phyloP scores from a whole-genome alignment of 169 alveolate species.

The Plasmodium coatneyi region DNA sequence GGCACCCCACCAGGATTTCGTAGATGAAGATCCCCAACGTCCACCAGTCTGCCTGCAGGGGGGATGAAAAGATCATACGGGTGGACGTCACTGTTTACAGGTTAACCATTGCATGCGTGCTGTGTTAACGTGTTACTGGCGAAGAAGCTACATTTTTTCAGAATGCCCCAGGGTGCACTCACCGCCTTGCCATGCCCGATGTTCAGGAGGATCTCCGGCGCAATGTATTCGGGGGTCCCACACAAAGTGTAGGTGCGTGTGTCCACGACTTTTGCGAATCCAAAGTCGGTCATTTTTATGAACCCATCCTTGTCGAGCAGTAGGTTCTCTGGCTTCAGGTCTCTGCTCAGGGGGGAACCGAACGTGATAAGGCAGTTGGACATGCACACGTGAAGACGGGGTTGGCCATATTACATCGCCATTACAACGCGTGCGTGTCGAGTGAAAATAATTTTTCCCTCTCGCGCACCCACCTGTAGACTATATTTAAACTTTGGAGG shows the following conservation, averaged over 20 bases:
- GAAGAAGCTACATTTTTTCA: too few species aligned
- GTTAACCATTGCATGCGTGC: too few species aligned
- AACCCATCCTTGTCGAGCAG: constrained; percentile 97
- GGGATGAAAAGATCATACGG: background rate
- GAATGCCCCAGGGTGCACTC: background rate
- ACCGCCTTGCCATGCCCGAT: constrained; percentile 97
- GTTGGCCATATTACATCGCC: too few species aligned
- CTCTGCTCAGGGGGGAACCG: constrained; percentile 82
- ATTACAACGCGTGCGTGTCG: background rate
- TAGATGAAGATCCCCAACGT: constrained; percentile 97
- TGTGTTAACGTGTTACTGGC: too few species aligned
- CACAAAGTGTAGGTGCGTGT: constrained; percentile 98
- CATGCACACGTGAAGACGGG: background rate
- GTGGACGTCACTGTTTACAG: background rate
- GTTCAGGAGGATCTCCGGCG: constrained; percentile 98
- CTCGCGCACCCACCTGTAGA: constrained; percentile 85
- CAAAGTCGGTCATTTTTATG: constrained; percentile 98
- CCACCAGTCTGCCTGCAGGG: constrained; percentile 95
- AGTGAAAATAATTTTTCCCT: background rate
- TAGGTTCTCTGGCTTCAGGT: constrained; percentile 97
- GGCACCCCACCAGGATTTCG: constrained; percentile 98
- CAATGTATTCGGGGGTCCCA: constrained; percentile 99
- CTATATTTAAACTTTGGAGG: constrained; percentile 94
- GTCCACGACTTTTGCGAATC: constrained; percentile 98
- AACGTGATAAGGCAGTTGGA: background rate